phyloP scores from a whole-genome alignment of 1,284 basidiomycete species.

The Chiua sp. region DNA sequence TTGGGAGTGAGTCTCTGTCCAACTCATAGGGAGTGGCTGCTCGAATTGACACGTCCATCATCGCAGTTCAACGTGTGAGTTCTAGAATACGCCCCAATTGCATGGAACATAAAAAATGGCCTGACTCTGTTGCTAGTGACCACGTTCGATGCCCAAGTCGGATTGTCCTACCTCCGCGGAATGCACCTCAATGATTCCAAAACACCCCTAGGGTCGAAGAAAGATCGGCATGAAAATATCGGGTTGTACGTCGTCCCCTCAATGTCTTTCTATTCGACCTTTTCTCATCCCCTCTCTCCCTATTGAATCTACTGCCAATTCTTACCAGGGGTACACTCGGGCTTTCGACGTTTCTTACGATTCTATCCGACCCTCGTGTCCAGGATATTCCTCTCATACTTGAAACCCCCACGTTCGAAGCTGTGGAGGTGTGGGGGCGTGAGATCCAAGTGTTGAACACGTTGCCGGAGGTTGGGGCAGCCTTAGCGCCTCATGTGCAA shows the following conservation, averaged over 20 bases:
- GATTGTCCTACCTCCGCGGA: constrained; percentile 74
- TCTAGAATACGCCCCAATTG: not conserved
- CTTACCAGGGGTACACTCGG: constrained; percentile 66
- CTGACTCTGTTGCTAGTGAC: constrained; percentile 46
- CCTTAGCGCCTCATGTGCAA: not conserved
- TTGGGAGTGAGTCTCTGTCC: constrained; percentile 74
- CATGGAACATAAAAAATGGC: not conserved
- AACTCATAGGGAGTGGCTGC: no score
- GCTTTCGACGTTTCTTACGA: constrained; percentile 65
- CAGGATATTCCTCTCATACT: constrained; percentile 80
- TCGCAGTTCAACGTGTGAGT: constrained; percentile 29
- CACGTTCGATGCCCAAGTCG: constrained; percentile 71
- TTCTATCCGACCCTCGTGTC: constrained; percentile 73
- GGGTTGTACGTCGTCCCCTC: constrained; percentile 59
- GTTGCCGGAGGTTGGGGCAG: constrained; percentile 41
- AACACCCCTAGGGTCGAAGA: constrained; percentile 62
- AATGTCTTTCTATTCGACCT: no score
- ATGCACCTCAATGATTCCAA: constrained; percentile 92
- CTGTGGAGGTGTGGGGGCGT: constrained; percentile 69
- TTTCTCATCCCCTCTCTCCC: not conserved
- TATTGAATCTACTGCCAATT: no score
- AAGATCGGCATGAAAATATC: constrained; percentile 86
- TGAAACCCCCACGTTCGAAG: constrained; percentile 76
- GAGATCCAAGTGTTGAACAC: constrained; percentile 70
- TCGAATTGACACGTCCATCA: not conserved